These are phyloP conservation scores for Achlya hypogyna DNA, from an alignment of 352 stramenopile genomes.

Conservation along the genomic window DNA sequence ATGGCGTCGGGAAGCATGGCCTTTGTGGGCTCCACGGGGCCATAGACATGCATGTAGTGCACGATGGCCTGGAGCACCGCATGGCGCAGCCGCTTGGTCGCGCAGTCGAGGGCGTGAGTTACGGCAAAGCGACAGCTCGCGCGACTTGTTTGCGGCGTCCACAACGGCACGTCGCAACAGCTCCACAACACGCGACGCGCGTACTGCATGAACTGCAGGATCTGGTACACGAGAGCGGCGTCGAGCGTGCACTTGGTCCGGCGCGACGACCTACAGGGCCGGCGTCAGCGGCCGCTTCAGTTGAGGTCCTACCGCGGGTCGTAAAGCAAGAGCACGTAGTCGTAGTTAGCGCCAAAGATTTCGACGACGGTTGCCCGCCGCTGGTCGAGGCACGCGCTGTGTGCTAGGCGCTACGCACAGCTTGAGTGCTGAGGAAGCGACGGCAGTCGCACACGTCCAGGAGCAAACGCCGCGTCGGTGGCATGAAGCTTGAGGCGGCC, in stretches of 20 bases:
- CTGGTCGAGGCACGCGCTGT: not conserved
- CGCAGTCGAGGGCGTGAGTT: not conserved
- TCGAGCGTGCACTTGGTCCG: not conserved
- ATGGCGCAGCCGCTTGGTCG: not conserved
- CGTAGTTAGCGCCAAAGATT: not conserved
- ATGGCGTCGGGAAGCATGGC: not conserved
- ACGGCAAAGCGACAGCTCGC: not conserved
- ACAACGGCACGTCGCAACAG: not conserved
- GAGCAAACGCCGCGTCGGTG: not conserved
- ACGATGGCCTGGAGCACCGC: not conserved
- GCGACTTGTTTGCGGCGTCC: not conserved
- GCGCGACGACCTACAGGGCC: not conserved
- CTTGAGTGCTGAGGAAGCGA: too few species aligned
- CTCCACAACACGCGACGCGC: not conserved
- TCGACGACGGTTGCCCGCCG: not conserved
- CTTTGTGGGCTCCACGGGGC: not conserved
- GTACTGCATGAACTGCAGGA: not conserved
- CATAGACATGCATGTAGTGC: not conserved
- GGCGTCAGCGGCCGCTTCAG: too few species aligned
- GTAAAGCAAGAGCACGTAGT: not conserved
- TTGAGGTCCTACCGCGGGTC: not conserved
- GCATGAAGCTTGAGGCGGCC: not conserved
- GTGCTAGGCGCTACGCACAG: not conserved
- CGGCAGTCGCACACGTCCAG: too few species aligned
- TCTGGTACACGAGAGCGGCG: not conserved